Evolutionary conservation across 176 grass and related monocot species (phyloP).

Genomic region (Rhynchospora pubera): DNA sequence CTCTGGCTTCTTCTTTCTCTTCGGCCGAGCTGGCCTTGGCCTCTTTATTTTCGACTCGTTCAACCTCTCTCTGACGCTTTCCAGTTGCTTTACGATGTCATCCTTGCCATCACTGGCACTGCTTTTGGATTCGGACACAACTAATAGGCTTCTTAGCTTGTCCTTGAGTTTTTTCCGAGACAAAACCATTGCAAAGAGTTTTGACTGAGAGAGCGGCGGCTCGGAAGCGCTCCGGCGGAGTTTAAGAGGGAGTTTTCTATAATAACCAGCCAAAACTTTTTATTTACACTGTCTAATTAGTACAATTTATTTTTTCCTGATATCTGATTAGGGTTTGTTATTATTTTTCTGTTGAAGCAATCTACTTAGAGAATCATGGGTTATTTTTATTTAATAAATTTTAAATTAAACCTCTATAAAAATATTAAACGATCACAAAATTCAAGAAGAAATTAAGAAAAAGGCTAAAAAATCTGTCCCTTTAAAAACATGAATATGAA

Average conservation of each 20-base stretch:
- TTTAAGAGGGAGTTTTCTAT: constrained; percentile 9
- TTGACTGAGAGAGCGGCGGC: background rate
- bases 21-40: constrained; percentile 32
- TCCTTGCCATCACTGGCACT: background rate
- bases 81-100: constrained; percentile 7
- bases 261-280: background rate
- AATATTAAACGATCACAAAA: too few species aligned
- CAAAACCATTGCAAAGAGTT: constrained; percentile 54
- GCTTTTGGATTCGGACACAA: background rate
- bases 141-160: constrained; percentile 39
- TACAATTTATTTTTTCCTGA: too few species aligned
- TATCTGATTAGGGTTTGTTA: too few species aligned
- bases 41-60: constrained; percentile 32
- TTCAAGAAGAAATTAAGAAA: too few species aligned
- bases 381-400: too few species aligned
- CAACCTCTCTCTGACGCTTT: constrained; percentile 41
- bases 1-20: constrained; percentile 22
- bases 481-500: too few species aligned
- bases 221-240: background rate
- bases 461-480: too few species aligned
- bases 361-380: too few species aligned
- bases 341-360: too few species aligned
- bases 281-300: background rate
- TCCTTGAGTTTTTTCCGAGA: constrained; percentile 81
- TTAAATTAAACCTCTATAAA: too few species aligned